Conservation (phyloP, 2,329 filamentous ascomycete species). For the Neophaeococcomyces mojaviensis region DNA sequence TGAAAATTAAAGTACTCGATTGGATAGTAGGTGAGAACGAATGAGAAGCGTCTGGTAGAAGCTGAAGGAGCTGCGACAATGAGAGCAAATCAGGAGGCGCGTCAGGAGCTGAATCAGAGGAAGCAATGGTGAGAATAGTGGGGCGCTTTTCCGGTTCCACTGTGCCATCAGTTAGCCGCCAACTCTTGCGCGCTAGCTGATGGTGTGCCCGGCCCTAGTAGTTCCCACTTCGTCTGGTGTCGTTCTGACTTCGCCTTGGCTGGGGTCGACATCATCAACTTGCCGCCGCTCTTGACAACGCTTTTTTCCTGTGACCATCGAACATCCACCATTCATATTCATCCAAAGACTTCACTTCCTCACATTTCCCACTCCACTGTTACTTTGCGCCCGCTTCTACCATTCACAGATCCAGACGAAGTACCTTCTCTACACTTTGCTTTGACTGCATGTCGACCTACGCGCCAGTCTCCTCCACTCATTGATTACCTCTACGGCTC, state of each 20-base stretch:
- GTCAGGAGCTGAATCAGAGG: no score
- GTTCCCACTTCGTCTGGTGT: not conserved
- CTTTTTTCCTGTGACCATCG: conserved; percentile 9
- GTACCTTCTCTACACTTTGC: conserved; percentile 1
- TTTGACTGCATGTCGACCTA: conserved; percentile 6
- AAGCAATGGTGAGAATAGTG: no score
- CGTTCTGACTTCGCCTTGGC: not conserved
- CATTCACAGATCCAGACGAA: conserved; percentile 1
- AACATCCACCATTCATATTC: conserved; percentile 9
- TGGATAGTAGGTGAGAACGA: no score
- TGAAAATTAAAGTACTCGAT: no score
- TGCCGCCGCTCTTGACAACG: conserved; percentile 5
- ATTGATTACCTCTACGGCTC: conserved; percentile 5
- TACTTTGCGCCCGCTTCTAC: conserved; percentile 2
- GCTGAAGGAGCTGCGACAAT: no score
- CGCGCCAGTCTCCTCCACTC: conserved; percentile 12
- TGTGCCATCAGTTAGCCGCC: no score
- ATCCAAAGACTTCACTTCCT: conserved; percentile 6
- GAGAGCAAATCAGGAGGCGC: no score
- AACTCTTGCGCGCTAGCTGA: no score
- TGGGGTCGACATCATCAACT: conserved; percentile 9
- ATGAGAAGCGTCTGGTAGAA: no score
- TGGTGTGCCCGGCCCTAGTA: conserved; percentile 4
- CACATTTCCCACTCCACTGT: conserved; percentile 6
- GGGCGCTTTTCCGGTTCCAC: no score